A percentile compares a stretch with the other conserved stretches of the same genome.
These are phyloP conservation scores for Boletus tylopilopsis DNA, from an alignment of 768 basidiomycete species.

Conservation along the genomic window DNA sequence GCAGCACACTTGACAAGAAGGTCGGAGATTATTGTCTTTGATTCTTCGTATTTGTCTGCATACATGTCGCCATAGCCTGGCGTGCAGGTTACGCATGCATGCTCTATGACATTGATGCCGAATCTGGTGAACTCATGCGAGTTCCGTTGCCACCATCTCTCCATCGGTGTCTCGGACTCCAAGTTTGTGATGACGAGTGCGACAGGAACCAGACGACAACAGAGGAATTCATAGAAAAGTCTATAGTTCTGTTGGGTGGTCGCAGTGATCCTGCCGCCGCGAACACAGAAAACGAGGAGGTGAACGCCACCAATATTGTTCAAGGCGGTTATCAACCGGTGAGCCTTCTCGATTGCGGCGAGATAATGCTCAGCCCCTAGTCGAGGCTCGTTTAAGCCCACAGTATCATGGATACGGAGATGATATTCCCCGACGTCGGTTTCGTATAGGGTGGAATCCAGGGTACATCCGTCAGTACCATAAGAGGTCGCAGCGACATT, in stretches of 20 bases:
- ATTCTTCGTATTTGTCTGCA: conserved; percentile 35
- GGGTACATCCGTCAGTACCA: conserved; percentile 35
- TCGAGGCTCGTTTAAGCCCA: conserved; percentile 29
- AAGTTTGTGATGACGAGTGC: conserved; percentile 39
- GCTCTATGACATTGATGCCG: conserved; percentile 20
- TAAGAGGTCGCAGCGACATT: conserved; percentile 31
- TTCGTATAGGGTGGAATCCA: conserved; percentile 25
- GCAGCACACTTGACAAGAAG: conserved; percentile 23
- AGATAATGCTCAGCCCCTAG: conserved; percentile 21
- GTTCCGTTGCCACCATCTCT: conserved; percentile 33
- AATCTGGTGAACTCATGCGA: conserved; percentile 20
- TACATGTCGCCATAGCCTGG: conserved; percentile 30
- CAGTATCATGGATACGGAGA: conserved; percentile 31
- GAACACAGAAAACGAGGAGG: conserved; percentile 38
- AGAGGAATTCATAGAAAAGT: conserved; percentile 38
- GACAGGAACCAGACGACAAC: conserved; percentile 35
- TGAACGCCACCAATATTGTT: conserved; percentile 30
- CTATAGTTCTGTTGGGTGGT: conserved; percentile 35
- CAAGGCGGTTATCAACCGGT: conserved; percentile 30
- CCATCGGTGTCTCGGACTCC: conserved; percentile 33
- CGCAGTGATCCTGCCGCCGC: conserved; percentile 35
- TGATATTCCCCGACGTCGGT: conserved; percentile 11
- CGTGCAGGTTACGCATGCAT: conserved; percentile 32
- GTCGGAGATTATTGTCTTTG: conserved; percentile 24
- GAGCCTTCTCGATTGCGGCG: conserved; percentile 28